These are phyloP conservation scores for Posidonia australis DNA, from an alignment of 106 monocot species.

Conservation along the genomic window DNA sequence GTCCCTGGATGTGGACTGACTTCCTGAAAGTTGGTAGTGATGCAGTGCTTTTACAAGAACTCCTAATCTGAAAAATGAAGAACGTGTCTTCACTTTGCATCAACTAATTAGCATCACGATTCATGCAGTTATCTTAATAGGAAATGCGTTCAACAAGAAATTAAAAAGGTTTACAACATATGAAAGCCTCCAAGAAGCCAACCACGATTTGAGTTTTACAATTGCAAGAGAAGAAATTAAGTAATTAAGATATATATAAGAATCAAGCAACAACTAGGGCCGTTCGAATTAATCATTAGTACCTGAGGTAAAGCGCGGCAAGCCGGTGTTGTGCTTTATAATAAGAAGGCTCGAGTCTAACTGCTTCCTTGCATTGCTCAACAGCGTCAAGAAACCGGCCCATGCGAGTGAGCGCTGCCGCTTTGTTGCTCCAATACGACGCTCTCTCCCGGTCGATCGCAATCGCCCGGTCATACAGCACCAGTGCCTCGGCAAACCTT, in stretches of 20 bases:
- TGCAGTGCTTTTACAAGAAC: slow-evolving; percentile 42
- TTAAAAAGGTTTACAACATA: no score
- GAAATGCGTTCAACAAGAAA: no score
- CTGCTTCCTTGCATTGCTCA: slow-evolving; percentile 35
- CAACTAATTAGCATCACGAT: no score
- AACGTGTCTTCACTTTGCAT: no score
- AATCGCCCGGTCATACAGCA: slow-evolving; percentile 41
- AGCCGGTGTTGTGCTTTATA: slow-evolving; percentile 39
- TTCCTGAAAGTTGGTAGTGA: slow-evolving; percentile 38
- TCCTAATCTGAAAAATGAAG: slow-evolving; percentile 46
- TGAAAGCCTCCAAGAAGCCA: no score
- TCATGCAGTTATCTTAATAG: no score
- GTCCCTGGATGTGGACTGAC: slow-evolving; percentile 24
- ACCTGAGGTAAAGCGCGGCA: slow-evolving; percentile 49
- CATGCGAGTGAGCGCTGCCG: slow-evolving; percentile 35
- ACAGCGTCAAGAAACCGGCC: slow-evolving; percentile 53
- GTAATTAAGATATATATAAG: no score
- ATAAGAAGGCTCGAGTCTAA: slow-evolving; percentile 36
- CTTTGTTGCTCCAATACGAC: slow-evolving; percentile 46
- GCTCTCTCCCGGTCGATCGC: slow-evolving; percentile 27
- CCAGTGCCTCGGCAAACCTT: slow-evolving; percentile 37
- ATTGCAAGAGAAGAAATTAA: no score
- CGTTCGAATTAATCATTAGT: no score
- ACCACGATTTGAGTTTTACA: no score
- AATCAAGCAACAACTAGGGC: no score